phyloP scores from a whole-genome alignment of 441 rosid species.

The Erodium trifolium region DNA sequence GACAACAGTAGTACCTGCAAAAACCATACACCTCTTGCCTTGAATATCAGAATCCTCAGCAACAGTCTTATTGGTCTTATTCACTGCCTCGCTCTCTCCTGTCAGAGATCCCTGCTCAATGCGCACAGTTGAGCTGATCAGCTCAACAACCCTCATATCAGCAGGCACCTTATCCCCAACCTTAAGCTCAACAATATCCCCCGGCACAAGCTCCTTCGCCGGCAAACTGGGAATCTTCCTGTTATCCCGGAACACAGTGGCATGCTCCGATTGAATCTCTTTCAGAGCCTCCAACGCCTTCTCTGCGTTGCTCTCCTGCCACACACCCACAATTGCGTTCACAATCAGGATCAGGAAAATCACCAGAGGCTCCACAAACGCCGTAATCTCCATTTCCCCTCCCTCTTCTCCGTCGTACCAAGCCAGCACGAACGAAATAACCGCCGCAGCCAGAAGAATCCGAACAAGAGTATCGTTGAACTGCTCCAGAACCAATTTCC shows the following conservation, averaged over 20 bases:
- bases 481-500: constrained; percentile 30
- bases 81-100: constrained; percentile 43
- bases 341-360: constrained; percentile 36
- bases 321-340: constrained; percentile 37
- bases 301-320: constrained; percentile 44
- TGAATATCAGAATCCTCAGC: constrained; percentile 31
- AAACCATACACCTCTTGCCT: constrained; percentile 36
- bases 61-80: constrained; percentile 28
- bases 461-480: constrained; percentile 37
- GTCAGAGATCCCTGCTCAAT: constrained; percentile 41
- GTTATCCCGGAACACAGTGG: constrained; percentile 32
- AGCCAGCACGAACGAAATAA: constrained; percentile 34
- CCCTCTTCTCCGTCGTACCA: constrained; percentile 34
- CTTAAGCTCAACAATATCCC: constrained; percentile 38
- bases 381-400: constrained; percentile 33
- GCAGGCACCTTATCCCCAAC: constrained; percentile 45
- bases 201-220: constrained; percentile 35
- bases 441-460: constrained; percentile 30
- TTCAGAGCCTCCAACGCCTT: constrained; percentile 39
- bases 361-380: constrained; percentile 39
- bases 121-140: constrained; percentile 39
- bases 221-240: constrained; percentile 22
- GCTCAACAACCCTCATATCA: constrained; percentile 34
- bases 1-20: constrained; percentile 43
- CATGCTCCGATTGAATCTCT: constrained; percentile 42